Evolutionary conservation across 352 stramenopile genomes (phyloP).

Genomic region (Pythium aquatile): DNA sequence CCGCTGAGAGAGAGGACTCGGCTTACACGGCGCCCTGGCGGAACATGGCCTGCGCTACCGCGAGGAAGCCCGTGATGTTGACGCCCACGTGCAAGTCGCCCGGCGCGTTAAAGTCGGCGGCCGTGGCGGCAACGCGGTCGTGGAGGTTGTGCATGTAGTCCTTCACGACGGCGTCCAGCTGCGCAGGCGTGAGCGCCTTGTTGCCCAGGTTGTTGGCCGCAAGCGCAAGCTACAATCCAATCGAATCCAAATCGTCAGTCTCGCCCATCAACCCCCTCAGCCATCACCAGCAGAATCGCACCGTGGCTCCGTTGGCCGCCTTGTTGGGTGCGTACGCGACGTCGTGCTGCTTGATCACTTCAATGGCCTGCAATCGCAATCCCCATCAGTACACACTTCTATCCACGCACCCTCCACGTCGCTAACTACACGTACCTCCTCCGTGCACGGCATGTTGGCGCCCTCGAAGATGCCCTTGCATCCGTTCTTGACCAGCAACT

Average conservation of each 20-base stretch:
- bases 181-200: slow-evolving; percentile 50
- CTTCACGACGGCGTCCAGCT: slow-evolving; percentile 76
- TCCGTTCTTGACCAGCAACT: slow-evolving; percentile 84
- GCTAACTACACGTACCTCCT: slow-evolving; percentile 37
- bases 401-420: background rate
- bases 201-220: slow-evolving; percentile 58
- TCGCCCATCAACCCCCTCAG: background rate
- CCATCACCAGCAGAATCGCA: slow-evolving; percentile 17
- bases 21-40: slow-evolving; percentile 94
- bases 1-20: too few relatives aligned
- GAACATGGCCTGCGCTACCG: slow-evolving; percentile 97
- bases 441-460: slow-evolving; percentile 79
- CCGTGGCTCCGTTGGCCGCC: slow-evolving; percentile 75
- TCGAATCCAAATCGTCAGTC: background rate
- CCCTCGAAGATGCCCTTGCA: slow-evolving; percentile 89
- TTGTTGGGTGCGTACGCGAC: slow-evolving; percentile 86
- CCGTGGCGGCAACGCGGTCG: slow-evolving; percentile 63
- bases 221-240: slow-evolving; percentile 48
- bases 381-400: background rate
- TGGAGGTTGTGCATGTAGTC: slow-evolving; percentile 83
- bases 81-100: slow-evolving; percentile 87
- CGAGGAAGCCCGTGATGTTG: slow-evolving; percentile 97
- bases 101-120: slow-evolving; percentile 72
- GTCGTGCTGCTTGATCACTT: slow-evolving; percentile 81
- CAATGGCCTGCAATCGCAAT: slow-evolving; percentile 43